Base-by-base conservation (phyloP, 164 flowering plant genomes). In the Piper betle region DNA sequence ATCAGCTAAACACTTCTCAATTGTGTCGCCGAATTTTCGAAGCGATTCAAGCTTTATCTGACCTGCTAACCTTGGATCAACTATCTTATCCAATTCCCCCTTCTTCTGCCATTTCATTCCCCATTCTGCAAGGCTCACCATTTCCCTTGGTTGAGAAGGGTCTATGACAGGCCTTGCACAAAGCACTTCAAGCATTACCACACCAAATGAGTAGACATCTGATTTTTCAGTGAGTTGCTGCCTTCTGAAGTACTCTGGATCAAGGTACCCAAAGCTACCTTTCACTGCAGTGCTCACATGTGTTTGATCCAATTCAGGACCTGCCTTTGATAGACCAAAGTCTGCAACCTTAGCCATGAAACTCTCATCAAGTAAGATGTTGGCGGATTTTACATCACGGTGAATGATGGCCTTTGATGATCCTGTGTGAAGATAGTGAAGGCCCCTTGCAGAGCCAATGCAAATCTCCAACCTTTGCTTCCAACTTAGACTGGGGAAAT, bases 341-440 rank as follows among this genome's bases (percentile, higher is more conserved):
- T 91, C 97, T 4, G 92, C 86, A 68, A 90, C 93, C 72, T 90
- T 90, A 16, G 97, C 91, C 83, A 81, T 79, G 71, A 79, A 68
- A 63, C 80, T 86, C 72, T 84, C 84, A 69, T 91, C 93, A 0
- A 91, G 75, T 13, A 91, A 77, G 20, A 91, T 91, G 68, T 91
- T 91, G 8, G 96, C 89, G 16, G 96, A 81, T 66, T 91, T 91
- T 25, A 91, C 89, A 64, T 91, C 97, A 0, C 97, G 87, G 71
- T 91, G 97, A 46, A 91, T 88, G 55, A 91, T 77, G 12, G 89
- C 80, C 75, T 80, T 83, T 5, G 83, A 53, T 20, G 84, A 74
- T 59, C 91, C 94, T 18, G 97, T 87, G 66, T 90, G 97, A 53
- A 90, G 91, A 75, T 90, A 90, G 76, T 87, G 88, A 62, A 91